Base-by-base conservation (phyloP, 177 flowering plant genomes). In the Vitis hybrid region DNA sequence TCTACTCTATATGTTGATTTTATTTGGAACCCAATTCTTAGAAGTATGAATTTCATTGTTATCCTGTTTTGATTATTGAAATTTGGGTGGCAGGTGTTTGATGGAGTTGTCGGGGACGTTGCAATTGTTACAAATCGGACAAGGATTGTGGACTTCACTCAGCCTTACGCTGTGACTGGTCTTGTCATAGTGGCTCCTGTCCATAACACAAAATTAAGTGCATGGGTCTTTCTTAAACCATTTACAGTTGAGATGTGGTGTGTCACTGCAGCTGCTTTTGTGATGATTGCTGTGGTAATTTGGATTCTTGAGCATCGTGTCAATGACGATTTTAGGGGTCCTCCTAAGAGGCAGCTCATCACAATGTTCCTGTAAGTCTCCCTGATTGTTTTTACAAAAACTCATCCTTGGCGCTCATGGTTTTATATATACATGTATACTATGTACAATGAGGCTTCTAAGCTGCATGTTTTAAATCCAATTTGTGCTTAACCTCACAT, bases 301-400 rank as follows among this genome's bases (percentile, higher is more conserved):
- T 92, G 95, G 97, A 77, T 86, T 76, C 91, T 92, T 64, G 97
- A 92, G 83, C 97, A 89, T 76, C 86, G 93, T 56, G 81, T 84
- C 56, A 92, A 92, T 54, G 73, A 83, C 27, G 93, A 83, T 68
- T 92, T 92, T 63, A 87, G 95, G 6, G 97, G 97, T 59, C 84
- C 95, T 59, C 93, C 90, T 14, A 87, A 58, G 67, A 80, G 74
- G 68, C 97, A 92, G 74, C 56, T 89, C 32, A 64, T 81, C 15
- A 92, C 92, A 62, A 80, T 88, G 71, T 71, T 84, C 64, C 58
- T 83, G 97, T 92, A 77, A 85, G 93, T 69, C 52, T 75, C 52
- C n/a, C 40, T 40, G 6, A 49, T 60, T 4, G n/a, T 50, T 48
- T n/a, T 51, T 13, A 30, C 1, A 18, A 11, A 21, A 8, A 11